Evolutionary conservation across 192 early-diverging fungal genomes (phyloP), one percentile per base, ranked within the genome.

Genomic region (Obelidium mucronatum): DNA sequence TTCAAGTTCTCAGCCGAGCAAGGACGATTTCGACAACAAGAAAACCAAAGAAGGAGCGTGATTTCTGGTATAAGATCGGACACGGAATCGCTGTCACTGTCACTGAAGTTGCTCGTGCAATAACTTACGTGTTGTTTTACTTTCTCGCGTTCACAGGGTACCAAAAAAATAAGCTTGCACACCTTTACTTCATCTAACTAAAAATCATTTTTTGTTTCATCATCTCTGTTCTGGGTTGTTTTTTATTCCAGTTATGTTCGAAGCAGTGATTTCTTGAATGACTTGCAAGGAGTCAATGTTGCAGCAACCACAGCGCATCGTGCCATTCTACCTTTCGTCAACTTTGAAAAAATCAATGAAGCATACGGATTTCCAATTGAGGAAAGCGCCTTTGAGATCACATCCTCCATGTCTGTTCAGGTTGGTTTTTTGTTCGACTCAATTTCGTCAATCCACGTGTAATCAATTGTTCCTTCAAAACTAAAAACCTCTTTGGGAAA

Each of bases 361-460:
- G 56, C 56, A 24, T 59, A 59, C 0, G 56, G 56, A 31, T 59
- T 59, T 31, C 56, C 56, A 22, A 59, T 59, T 11, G 56, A 59
- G 6, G 0, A 5, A 19, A 24, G 0, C 13, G n/a, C 24, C 6
- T 59, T 59, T 59, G 56, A 59, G 8, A 31, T 59, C 56, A 24
- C 6, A 19, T 6, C 17, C 8, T 5, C 56, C 11, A 24, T 59
- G 24, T 59, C 56, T 59, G 56, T 59, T n/a, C 56, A 59, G 48
- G 48, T 51, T 15, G 11, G n/a, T 51, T n/a, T 11, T n/a, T 51
- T 51, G 8, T 51, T 51, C 48, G 11, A 8, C 13, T 51, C n/a
- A 15, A 8, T n/a, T 11, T 15, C 11, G 48, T 11, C 11, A n/a
- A n/a, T n/a, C n/a, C n/a, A n/a, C n/a, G n/a, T n/a, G n/a, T n/a